Evolutionary conservation across 2,329 filamentous ascomycete species (phyloP), one percentile per base, ranked within the genome.

Genomic region (Fusarium sp.): DNA sequence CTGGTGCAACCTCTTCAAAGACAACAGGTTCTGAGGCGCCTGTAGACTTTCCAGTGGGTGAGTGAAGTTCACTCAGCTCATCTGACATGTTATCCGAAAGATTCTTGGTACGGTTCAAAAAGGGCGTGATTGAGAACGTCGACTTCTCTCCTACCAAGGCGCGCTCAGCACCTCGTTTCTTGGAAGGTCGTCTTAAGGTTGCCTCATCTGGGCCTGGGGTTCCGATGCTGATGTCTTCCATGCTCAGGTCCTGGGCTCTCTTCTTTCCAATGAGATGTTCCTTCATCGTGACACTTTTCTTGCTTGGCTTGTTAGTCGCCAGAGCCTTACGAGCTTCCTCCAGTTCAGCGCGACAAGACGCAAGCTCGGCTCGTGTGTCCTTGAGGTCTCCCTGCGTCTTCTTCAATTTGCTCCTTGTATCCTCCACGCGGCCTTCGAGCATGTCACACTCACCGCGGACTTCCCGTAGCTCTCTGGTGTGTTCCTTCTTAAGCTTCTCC

Each of bases 91-190:
- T 49, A 16, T 64, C 69, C 5, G 64, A 71, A 19, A 92, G 84
- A 72, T 86, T 86, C 81, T 88, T 90, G 32, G 90, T 92, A 57
- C 92, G 90, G 81, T 95, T 97, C 69, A 98, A 86, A 85, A 97
- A 98, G 0, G 96, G 96, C 1, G 96, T 98, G 72, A 98, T 94
- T 8, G 95, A 97, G 82, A 98, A 98, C 6, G 89, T 91, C 1
- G 95, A 98, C 82, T 97, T 98, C 79, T 97, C 94, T 35, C 93
- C 94, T 9, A 93, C 85, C 18, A 78, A 61, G 3, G 82, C 75
- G 62, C 90, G 83, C 3, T 90, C 88, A 33, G 85, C 81, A 53
- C 85, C 87, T 62, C 86, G 85, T 79, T 90, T 91, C 81, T 91
- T 93, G 67, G 83, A 76, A 38, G 80, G 80, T 46, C 84, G 84